A percentile compares a stretch with the other conserved stretches of the same genome.
These are phyloP conservation scores for Pythium insidiosum DNA, from an alignment of 352 stramenopile genomes.

Conservation along the genomic window DNA sequence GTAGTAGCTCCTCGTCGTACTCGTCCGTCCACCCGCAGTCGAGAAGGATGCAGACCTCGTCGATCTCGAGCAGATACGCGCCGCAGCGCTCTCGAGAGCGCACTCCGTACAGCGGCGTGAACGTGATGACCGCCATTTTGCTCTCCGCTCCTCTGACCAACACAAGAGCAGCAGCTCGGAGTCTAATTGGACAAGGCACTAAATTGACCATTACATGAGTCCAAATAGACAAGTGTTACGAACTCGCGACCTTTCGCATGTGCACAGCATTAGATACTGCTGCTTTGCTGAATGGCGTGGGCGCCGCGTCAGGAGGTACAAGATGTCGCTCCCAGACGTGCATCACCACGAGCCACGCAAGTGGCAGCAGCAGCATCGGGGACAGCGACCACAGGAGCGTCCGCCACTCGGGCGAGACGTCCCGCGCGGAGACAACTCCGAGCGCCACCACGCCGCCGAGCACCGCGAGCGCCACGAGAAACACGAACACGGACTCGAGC, in stretches of 20 bases:
- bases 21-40: conserved; percentile 89
- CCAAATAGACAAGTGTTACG: no score
- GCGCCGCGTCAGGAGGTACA: no score
- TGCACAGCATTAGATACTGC: background rate
- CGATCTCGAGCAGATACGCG: conserved; percentile 86
- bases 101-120: conserved; percentile 86
- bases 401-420: conserved; percentile 23
- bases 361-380: conserved; percentile 37
- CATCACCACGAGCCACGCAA: conserved; percentile 34
- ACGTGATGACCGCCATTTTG: conserved; percentile 85
- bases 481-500: conserved; percentile 25
- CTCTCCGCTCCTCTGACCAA: background rate
- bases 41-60: conserved; percentile 88
- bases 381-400: conserved; percentile 29
- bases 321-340: conserved; percentile 53
- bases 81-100: conserved; percentile 73
- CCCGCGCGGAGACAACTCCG: conserved; percentile 20
- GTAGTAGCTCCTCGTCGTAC: conserved; percentile 80
- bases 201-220: no score
- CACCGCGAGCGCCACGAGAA: conserved; percentile 9
- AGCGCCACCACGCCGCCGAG: conserved; percentile 28
- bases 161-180: no score
- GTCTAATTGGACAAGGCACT: no score
- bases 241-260: conserved; percentile 18
- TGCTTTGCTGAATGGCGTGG: no score